These are phyloP conservation scores for Berberis thunbergii DNA, from an alignment of 164 flowering plant species.

Conservation along the genomic window DNA sequence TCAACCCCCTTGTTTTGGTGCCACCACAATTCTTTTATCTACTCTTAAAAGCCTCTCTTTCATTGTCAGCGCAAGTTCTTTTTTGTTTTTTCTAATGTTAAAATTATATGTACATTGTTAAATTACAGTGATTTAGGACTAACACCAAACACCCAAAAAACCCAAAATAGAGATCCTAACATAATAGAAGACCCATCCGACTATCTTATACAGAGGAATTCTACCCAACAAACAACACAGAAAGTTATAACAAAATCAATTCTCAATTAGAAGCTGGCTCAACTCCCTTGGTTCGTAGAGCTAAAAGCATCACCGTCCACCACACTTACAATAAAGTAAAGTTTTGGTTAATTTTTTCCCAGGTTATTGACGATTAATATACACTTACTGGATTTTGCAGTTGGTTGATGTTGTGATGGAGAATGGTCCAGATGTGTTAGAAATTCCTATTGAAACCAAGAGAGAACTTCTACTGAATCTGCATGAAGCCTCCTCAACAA, in stretches of 20 bases:
- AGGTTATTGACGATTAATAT: not conserved
- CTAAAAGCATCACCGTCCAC: not conserved
- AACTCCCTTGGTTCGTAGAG: too few relatives aligned
- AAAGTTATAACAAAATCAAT: too few relatives aligned
- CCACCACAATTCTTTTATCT: not conserved
- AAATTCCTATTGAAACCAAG: slow-evolving; percentile 56
- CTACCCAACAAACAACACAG: too few relatives aligned
- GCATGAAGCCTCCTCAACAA: slow-evolving; percentile 49
- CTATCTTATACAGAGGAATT: too few relatives aligned
- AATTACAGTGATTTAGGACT: too few relatives aligned
- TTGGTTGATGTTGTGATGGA: slow-evolving; percentile 58
- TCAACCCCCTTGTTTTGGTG: not conserved
- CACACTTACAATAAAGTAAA: not conserved
- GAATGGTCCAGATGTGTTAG: slow-evolving; percentile 55
- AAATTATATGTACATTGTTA: too few relatives aligned
- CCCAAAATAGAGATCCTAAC: too few relatives aligned
- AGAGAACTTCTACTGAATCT: slow-evolving; percentile 63
- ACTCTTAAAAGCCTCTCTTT: not conserved
- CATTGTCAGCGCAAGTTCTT: too few relatives aligned
- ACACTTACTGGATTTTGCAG: slow-evolving; percentile 23
- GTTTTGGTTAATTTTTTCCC: not conserved
- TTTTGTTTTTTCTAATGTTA: too few relatives aligned
- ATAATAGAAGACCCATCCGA: too few relatives aligned
- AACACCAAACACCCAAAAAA: too few relatives aligned
- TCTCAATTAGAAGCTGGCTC: too few relatives aligned